Conservation (phyloP, 306 rosid species). For the Cucurbita moschata region DNA sequence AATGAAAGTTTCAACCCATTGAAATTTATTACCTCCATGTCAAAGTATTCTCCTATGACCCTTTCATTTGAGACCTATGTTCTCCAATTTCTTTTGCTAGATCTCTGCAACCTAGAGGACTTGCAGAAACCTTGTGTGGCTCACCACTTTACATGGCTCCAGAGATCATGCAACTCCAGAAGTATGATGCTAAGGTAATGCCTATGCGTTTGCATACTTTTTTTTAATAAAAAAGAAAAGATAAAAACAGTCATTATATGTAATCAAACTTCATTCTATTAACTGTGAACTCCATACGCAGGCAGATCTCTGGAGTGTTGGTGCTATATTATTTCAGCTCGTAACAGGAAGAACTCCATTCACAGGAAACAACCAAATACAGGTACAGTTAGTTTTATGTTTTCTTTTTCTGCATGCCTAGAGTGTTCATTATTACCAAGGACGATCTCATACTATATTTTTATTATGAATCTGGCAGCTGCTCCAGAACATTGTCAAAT, state of each 20-base stretch:
- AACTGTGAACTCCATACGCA: constrained; percentile 42
- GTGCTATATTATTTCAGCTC: constrained; percentile 84
- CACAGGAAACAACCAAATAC: constrained; percentile 83
- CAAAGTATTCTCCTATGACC: not conserved
- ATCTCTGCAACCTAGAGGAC: constrained; percentile 85
- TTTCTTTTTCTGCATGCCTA: not conserved
- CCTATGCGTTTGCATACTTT: constrained; percentile 5
- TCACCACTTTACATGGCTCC: constrained; percentile 99
- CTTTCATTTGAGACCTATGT: not conserved
- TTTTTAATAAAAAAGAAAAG: not conserved
- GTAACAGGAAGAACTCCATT: constrained; percentile 90
- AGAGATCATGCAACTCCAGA: constrained; percentile 97
- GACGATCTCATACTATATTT: not conserved
- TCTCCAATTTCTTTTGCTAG: constrained; percentile 25
- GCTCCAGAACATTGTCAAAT: constrained; percentile 83
- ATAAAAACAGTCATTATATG: not conserved
- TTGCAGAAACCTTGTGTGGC: constrained; percentile 99
- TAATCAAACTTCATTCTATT: constrained; percentile 19
- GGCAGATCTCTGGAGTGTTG: constrained; percentile 99
- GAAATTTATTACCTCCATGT: not conserved
- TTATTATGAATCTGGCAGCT: constrained; percentile 44
- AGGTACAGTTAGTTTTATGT: constrained; percentile 30
- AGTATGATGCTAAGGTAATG: constrained; percentile 95
- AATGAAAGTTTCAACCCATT: not conserved
- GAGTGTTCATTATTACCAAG: not conserved